Conservation (phyloP, 192 early-diverging fungal genomes). For the Linnemannia elongata region DNA sequence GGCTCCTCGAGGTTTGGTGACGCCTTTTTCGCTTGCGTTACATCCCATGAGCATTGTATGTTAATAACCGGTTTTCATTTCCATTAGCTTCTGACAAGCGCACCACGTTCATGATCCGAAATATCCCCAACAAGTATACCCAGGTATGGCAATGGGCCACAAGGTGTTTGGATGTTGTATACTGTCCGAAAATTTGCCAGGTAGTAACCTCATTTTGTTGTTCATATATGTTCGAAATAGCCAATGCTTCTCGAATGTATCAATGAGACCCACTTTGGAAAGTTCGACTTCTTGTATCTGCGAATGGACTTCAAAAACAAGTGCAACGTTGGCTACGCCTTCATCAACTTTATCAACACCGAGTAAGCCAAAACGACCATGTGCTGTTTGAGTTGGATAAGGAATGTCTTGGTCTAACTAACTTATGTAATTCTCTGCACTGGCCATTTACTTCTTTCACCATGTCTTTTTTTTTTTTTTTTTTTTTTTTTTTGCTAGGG, state of each 20-base stretch:
- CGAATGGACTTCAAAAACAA: slow-evolving; percentile 91
- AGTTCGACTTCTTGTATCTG: slow-evolving; percentile 86
- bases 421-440: not conserved
- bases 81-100: slow-evolving; percentile 69
- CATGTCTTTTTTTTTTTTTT: not conserved
- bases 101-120: slow-evolving; percentile 90
- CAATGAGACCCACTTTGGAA: slow-evolving; percentile 75
- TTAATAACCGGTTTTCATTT: not conserved
- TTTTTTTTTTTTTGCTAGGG: slow-evolving; percentile 44
- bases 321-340: slow-evolving; percentile 90
- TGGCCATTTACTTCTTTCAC: not conserved
- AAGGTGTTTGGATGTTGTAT: not conserved
- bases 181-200: not conserved
- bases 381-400: not conserved
- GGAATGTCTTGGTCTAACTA: not conserved
- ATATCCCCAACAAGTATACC: slow-evolving; percentile 91
- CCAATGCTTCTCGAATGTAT: slow-evolving; percentile 82
- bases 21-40: not conserved
- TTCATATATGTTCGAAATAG: slow-evolving; percentile 44
- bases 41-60: not conserved
- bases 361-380: slow-evolving; percentile 46
- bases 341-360: slow-evolving; percentile 79
- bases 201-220: not conserved
- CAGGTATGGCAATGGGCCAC: slow-evolving; percentile 60
- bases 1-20: not conserved